Base-by-base conservation (phyloP, 2,329 filamentous ascomycete species). In the Monosporascus cannonballus region DNA sequence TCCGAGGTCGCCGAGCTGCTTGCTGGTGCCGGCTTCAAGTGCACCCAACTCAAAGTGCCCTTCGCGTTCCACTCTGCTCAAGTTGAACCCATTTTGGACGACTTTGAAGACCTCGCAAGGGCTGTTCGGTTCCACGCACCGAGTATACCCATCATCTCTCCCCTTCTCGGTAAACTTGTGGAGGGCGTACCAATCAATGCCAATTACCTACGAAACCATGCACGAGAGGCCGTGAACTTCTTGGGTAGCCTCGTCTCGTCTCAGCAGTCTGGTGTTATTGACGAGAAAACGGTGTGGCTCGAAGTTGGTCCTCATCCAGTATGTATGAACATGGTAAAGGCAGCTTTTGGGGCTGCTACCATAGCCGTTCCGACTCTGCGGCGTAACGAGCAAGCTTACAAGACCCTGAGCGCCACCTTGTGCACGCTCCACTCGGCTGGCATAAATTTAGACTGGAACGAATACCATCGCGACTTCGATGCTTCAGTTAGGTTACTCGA, bases 231-330 rank as follows among this genome's bases (percentile, higher is more conserved):
- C 6, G 87, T 90, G 60, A 79, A 89, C 68, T 87, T 90, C 70
- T 74, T 79, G 54, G 79, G 76, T 48, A 86, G 82, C 7, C 71
- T 91, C 1, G 71, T 79, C 15, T 74, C 75, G 39, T 84, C 82
- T 7, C 77, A 83, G 62, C 73, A 79, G 48, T 72, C 76, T n/a
- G 79, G 78, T 55, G 68, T 78, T 17, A 80, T 88, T 47, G 77
- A 85, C 56, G 81, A 84, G 57, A 82, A 84, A 69, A 87, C 85
- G 6, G 76, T 84, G 30, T 90, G 83, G 80, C 72, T 91, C 52
- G 87, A 91, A 66, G 72, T 90, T 57, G 87, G 87, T n/a, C 86
- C 87, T 38, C 84, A 89, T 61, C 85, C 86, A 0, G 80, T 90
- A 15, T 87, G 82, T 67, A 77, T 78, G 45, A 79, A 79, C 54